Conservation (phyloP, 1,139 yeast genomes). For the Geotrichum australiense region DNA sequence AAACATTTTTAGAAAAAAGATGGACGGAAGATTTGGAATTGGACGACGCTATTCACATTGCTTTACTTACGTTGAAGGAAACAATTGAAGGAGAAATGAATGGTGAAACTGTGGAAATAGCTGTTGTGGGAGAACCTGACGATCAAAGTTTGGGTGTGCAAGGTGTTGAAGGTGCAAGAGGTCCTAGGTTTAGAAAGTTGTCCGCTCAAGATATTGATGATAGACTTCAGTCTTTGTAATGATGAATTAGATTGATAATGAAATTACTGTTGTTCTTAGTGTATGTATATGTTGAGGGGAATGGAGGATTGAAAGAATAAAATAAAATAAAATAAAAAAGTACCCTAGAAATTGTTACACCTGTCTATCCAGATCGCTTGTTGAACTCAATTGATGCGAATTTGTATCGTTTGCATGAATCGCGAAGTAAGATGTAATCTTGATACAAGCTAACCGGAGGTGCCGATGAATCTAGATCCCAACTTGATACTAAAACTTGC, state of each 20-base stretch:
- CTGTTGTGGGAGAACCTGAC: conserved; percentile 78
- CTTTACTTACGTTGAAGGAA: conserved; percentile 88
- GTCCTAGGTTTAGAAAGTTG: conserved; percentile 84
- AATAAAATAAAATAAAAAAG: no score
- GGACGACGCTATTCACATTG: conserved; percentile 97
- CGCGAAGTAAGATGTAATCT: no score
- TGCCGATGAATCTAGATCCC: no score
- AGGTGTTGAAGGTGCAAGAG: conserved; percentile 67
- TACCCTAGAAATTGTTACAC: no score
- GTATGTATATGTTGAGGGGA: not conserved
- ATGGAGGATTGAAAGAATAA: no score
- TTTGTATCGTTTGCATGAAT: no score
- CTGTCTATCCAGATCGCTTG: no score
- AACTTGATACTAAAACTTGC: no score
- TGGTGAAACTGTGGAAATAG: conserved; percentile 92
- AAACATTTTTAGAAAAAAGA: conserved; percentile 93
- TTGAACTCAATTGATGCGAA: no score
- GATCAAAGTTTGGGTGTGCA: conserved; percentile 75
- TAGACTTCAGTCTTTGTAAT: conserved; percentile 79
- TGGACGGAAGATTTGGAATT: conserved; percentile 96
- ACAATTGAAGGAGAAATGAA: conserved; percentile 97
- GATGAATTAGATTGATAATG: conserved; percentile 2
- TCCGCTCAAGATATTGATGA: conserved; percentile 90
- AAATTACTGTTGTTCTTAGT: no score
- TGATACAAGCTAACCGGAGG: no score